These are phyloP conservation scores for Colletotrichum sp. DNA, from an alignment of 2,329 filamentous ascomycete genomes.

Conservation along the genomic window DNA sequence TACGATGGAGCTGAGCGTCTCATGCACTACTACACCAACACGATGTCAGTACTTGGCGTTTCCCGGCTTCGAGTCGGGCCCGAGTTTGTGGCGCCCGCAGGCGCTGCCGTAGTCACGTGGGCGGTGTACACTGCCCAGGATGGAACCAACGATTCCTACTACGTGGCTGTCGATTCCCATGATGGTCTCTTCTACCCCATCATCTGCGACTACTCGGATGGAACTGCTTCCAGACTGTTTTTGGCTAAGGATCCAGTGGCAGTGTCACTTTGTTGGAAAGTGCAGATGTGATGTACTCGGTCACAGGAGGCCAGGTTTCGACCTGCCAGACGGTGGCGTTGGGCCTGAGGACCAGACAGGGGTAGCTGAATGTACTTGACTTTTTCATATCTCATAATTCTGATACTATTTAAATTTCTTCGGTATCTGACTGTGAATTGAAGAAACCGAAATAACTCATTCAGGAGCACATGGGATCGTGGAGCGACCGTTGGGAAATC, in stretches of 20 bases:
- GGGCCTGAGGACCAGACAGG: neutral
- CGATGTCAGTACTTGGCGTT: constrained; percentile 34
- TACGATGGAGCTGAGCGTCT: constrained; percentile 26
- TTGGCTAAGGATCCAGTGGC: constrained; percentile 27
- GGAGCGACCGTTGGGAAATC: neutral
- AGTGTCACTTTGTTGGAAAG: constrained; percentile 25
- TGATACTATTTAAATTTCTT: neutral
- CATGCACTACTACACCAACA: constrained; percentile 38
- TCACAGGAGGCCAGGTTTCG: constrained; percentile 30
- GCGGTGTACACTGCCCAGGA: constrained; percentile 4
- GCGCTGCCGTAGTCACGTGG: constrained; percentile 23
- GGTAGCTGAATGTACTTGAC: neutral
- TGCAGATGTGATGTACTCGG: constrained; percentile 24
- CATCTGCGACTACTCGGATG: constrained; percentile 31
- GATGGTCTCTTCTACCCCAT: constrained; percentile 29
- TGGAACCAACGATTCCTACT: constrained; percentile 16
- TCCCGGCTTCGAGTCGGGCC: constrained; percentile 30
- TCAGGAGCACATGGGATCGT: neutral
- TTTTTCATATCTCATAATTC: neutral
- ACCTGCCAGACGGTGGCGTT: neutral
- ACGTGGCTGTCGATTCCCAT: constrained; percentile 25
- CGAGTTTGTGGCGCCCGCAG: constrained; percentile 18
- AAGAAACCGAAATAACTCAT: neutral
- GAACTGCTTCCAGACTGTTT: constrained; percentile 28
- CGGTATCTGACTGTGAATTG: neutral